A percentile compares a stretch with the other conserved stretches of the same genome.
Evolutionary conservation across 805 yeast species (phyloP).

Genomic region (Yarrowia deformans): DNA sequence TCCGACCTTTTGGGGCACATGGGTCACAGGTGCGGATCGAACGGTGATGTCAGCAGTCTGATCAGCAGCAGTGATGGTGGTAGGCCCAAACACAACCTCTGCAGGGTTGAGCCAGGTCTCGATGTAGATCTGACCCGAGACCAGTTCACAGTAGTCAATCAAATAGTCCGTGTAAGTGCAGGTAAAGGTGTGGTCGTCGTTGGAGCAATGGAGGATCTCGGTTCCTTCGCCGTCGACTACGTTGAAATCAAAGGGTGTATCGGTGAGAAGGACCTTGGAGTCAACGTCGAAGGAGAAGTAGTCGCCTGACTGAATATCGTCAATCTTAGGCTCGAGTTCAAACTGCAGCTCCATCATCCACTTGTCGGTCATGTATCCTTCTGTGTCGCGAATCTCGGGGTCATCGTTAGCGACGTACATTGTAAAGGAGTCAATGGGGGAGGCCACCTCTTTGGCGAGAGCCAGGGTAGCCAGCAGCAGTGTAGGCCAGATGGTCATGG

Average conservation of each 20-base stretch:
- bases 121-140: background rate
- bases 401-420: background rate
- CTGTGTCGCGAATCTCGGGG: background rate
- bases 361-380: background rate
- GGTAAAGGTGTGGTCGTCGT: background rate
- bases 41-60: background rate
- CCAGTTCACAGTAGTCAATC: too few species aligned
- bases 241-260: background rate
- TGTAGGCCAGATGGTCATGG: background rate
- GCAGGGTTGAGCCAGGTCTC: background rate
- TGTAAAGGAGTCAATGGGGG: conserved; percentile 1
- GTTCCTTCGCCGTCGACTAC: background rate
- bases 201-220: background rate
- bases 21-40: background rate
- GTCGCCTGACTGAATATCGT: conserved; percentile 1
- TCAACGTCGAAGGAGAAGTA: conserved; percentile 9
- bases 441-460: conserved; percentile 8
- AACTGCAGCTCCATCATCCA: conserved; percentile 1
- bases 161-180: conserved; percentile 21
- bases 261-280: background rate
- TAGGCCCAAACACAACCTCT: background rate
- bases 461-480: conserved; percentile 20
- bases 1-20: background rate
- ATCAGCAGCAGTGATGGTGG: background rate
- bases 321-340: background rate